Conservation (phyloP, 164 flowering plant species). For the Tetrastigma voinierianum region DNA sequence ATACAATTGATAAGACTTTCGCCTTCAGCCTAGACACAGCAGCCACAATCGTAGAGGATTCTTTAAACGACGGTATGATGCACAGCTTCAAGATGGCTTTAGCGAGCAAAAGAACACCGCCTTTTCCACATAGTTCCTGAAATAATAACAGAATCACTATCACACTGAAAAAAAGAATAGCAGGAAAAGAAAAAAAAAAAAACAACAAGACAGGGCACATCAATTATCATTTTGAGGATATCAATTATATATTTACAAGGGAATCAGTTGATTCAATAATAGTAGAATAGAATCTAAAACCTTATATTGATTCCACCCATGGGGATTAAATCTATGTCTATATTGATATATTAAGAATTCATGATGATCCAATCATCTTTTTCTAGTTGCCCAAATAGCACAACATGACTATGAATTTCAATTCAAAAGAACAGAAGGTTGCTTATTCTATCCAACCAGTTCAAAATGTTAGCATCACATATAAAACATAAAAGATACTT, state of each 20-base stretch:
- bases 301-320: neutral
- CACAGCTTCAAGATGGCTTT: slow-evolving; percentile 60
- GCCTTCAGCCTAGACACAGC: slow-evolving; percentile 84
- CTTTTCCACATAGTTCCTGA: slow-evolving; percentile 86
- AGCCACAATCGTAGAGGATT: slow-evolving; percentile 46
- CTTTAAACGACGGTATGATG: slow-evolving; percentile 28
- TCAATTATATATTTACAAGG: neutral
- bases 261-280: neutral
- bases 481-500: neutral
- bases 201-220: neutral
- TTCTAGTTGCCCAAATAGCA: neutral
- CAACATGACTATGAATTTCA: neutral
- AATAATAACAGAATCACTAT: slow-evolving; percentile 1
- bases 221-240: neutral
- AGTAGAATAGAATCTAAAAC: neutral
- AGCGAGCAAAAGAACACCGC: slow-evolving; percentile 77
- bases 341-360: neutral
- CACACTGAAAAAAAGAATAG: neutral
- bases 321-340: neutral
- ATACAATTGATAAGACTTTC: slow-evolving; percentile 81
- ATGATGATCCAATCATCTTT: neutral
- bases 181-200: neutral
- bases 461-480: neutral
- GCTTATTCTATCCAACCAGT: neutral
- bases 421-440: neutral